Conservation (phyloP, 176 grass and related monocot genomes). For the Echinochloa phyllopogon region DNA sequence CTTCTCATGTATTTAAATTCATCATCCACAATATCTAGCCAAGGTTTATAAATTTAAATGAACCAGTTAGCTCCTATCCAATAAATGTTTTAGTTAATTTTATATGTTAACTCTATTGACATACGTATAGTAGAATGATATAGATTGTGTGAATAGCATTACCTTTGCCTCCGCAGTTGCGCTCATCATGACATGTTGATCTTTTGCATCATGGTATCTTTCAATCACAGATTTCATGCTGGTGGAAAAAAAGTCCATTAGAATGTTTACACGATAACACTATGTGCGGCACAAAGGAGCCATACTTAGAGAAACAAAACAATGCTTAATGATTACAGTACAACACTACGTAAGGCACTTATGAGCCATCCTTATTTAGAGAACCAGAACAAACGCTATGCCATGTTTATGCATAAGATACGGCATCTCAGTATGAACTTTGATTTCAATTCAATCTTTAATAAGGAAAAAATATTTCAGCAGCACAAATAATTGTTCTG, state of each 20-base stretch:
- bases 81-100: background rate
- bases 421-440: no score
- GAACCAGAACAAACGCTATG: background rate
- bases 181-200: background rate
- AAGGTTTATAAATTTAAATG: background rate
- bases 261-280: background rate
- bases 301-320: no score
- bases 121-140: background rate
- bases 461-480: no score
- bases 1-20: background rate
- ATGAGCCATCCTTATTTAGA: no score
- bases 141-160: background rate
- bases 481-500: no score
- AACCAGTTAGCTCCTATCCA: background rate
- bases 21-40: background rate
- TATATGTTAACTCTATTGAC: background rate
- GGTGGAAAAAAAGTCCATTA: background rate
- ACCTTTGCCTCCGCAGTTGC: background rate
- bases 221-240: slow-evolving; percentile 1
- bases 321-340: no score
- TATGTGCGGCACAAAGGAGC: no score
- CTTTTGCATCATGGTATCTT: background rate
- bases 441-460: no score
- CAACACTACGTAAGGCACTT: no score
- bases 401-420: no score